Evolutionary conservation across 2,329 filamentous ascomycete genomes (phyloP), one percentile per base, ranked within the genome.

Genomic region (Xylaria sp.): DNA sequence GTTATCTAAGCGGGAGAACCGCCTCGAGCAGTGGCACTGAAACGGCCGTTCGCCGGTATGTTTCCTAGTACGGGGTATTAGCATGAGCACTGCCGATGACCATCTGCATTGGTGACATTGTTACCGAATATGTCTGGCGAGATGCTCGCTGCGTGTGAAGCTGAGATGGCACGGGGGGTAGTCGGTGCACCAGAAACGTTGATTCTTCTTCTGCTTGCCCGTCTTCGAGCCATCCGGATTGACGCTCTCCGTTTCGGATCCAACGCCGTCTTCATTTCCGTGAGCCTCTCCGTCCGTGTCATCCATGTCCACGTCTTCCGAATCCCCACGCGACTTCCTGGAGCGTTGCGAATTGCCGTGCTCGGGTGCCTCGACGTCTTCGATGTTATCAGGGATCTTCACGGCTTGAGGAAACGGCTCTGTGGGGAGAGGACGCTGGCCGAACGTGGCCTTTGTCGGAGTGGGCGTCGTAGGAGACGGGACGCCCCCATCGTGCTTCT

Each of bases 1-100:
- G 77, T 99, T 99, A 80, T 99, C 95, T 53, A 98, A 87, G 57
- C 95, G 89, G 10, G 96, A 98, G 79, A 99, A 99, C 63, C 94
- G 89, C 59, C 96, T 89, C 2, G 91, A 93, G 80, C 96, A 99
- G 80, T 98, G 96, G 74, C 96, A 99, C 80, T 97, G 92, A 76
- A 98, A 99, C 0, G 96, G 96, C 32, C 96, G 90, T 83, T 99
- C 96, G 61, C 96, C 96, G 0, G 96, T 99, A 77, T 99, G 96
- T 87, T 98, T 98, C 75, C 94, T 96, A 60, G 18, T 56, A 58
- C 72, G 60, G 72, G 78, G 71, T 78, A 73, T 68, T 66, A 69
- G 58, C 62, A 53, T 43, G 65, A 48, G 43, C 69, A 64, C 52
- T 57, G 34, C 52, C 55, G 10, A 52, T 28, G n/a, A 23, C 13